Conservation (phyloP, 192 early-diverging fungal species). For the Bifiguratus adelaidae region DNA sequence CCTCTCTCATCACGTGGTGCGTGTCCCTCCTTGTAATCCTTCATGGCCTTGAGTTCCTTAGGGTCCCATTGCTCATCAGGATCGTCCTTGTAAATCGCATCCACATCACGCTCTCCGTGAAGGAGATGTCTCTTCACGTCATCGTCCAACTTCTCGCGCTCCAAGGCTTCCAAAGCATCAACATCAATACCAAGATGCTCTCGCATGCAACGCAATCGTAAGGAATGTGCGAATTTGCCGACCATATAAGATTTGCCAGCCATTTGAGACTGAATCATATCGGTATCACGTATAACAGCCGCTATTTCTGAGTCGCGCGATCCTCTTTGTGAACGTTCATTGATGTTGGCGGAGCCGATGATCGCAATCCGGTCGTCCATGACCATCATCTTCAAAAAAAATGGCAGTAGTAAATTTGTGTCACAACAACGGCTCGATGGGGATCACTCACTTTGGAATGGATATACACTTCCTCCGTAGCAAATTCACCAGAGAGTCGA, state of each 20-base stretch:
- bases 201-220: conserved; percentile 62
- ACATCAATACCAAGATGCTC: conserved; percentile 63
- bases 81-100: conserved; percentile 32
- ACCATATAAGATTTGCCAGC: conserved; percentile 57
- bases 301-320: conserved; percentile 77
- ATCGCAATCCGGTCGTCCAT: conserved; percentile 75
- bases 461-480: conserved; percentile 81
- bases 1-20: too few species aligned
- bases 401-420: not conserved
- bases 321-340: conserved; percentile 77
- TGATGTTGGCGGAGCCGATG: conserved; percentile 83
- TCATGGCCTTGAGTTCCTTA: too few species aligned
- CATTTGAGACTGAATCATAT: conserved; percentile 54
- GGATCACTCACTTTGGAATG: conserved; percentile 57
- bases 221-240: conserved; percentile 54
- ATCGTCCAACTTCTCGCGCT: not conserved
- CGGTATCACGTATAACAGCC: conserved; percentile 50
- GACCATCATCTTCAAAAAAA: conserved; percentile 47
- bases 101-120: conserved; percentile 12
- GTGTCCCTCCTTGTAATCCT: too few species aligned
- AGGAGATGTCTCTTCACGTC: conserved; percentile 5
- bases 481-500: conserved; percentile 35
- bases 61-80: conserved; percentile 57
- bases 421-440: not conserved
- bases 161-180: conserved; percentile 3